Evolutionary conservation across 768 basidiomycete genomes (phyloP).

Genomic region (Phlegmacium glaucopus): DNA sequence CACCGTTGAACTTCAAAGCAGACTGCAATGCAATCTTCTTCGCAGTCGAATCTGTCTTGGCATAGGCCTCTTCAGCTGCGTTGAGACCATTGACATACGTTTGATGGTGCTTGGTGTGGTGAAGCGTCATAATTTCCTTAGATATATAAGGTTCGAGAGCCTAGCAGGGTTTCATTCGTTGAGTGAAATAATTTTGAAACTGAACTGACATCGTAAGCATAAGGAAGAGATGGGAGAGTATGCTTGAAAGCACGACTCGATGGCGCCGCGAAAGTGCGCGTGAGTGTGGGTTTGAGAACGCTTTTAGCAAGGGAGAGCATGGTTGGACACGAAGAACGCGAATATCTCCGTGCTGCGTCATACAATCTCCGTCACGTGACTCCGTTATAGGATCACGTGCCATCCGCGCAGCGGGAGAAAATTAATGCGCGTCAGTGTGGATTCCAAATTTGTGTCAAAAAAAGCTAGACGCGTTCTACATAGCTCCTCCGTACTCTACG

Average conservation of each 20-base stretch:
- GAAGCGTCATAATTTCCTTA: constrained; percentile 89
- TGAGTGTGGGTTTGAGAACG: constrained; percentile 36
- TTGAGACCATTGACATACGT: constrained; percentile 95
- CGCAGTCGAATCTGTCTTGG: constrained; percentile 59
- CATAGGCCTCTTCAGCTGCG: constrained; percentile 83
- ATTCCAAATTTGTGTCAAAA: too few relatives aligned
- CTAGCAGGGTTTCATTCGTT: constrained; percentile 28
- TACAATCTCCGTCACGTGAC: too few relatives aligned
- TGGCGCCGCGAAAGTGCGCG: constrained; percentile 43
- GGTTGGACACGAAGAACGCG: too few relatives aligned
- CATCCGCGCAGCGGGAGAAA: too few relatives aligned
- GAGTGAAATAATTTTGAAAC: not conserved
- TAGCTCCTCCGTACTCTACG: too few relatives aligned
- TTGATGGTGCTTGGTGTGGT: constrained; percentile 90
- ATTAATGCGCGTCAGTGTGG: too few relatives aligned
- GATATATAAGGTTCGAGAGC: constrained; percentile 93
- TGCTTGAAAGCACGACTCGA: constrained; percentile 25
- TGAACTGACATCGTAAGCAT: constrained; percentile 27
- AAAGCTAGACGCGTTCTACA: too few relatives aligned
- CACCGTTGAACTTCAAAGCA: constrained; percentile 98
- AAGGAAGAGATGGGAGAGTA: constrained; percentile 25
- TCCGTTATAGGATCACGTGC: too few relatives aligned
- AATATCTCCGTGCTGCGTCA: too few relatives aligned
- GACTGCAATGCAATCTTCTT: constrained; percentile 82
- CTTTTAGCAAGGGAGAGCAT: constrained; percentile 10